phyloP scores from a whole-genome alignment of 768 basidiomycete genomes.

The Candolleomyces eurysporus region DNA sequence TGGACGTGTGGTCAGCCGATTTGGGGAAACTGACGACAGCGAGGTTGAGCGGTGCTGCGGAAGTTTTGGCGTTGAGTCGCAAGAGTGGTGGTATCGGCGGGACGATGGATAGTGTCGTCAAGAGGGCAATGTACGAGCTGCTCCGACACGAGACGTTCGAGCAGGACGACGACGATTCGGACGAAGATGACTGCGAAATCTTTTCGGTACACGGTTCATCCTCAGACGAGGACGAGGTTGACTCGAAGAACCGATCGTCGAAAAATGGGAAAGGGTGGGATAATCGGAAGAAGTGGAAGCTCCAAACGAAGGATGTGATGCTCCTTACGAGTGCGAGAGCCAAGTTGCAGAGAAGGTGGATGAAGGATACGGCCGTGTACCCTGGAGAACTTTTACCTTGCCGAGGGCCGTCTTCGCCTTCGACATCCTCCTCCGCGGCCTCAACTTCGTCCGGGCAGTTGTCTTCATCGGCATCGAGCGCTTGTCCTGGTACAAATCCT shows the following conservation, averaged over 20 bases:
- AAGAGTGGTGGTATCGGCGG: not conserved
- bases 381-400: not conserved
- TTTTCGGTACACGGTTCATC: too few relatives aligned
- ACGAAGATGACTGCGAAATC: not conserved
- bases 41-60: not conserved
- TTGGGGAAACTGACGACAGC: too few relatives aligned
- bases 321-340: not conserved
- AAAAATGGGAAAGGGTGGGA: too few relatives aligned
- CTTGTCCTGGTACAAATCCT: too few relatives aligned
- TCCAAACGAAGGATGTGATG: not conserved
- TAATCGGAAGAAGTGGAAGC: not conserved
- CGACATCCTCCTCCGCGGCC: too few relatives aligned
- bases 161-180: not conserved
- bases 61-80: not conserved
- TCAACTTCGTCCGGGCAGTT: too few relatives aligned
- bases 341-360: not conserved
- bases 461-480: too few relatives aligned
- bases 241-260: not conserved
- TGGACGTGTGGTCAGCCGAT: too few relatives aligned
- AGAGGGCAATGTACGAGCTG: conserved; percentile 5
- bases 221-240: not conserved
- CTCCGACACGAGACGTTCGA: not conserved
- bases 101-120: not conserved
- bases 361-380: not conserved
- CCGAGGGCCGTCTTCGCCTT: too few relatives aligned